Evolutionary conservation across 164 flowering plant genomes (phyloP).

Genomic region (Brasenia schreberi): DNA sequence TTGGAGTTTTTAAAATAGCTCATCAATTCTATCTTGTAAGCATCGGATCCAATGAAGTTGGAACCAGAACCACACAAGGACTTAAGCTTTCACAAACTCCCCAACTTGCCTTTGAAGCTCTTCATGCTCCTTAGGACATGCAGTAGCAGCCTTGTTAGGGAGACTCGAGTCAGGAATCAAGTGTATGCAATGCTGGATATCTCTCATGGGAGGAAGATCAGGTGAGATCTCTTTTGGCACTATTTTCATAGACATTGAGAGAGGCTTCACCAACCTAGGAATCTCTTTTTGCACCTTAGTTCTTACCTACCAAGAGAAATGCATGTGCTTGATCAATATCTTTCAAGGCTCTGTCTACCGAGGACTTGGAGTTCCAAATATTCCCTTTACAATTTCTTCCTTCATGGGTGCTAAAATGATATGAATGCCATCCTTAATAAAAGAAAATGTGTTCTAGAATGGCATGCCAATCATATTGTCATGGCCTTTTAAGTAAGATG

Average conservation of each 20-base stretch:
- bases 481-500: neutral
- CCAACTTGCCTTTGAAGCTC: neutral
- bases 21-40: too few species aligned
- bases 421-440: neutral
- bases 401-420: neutral
- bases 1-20: too few species aligned
- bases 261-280: neutral
- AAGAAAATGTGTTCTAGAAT: neutral
- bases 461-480: neutral
- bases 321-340: neutral
- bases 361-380: neutral
- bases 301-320: neutral
- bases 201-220: too few species aligned
- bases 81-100: neutral
- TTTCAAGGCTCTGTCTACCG: neutral
- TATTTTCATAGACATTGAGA: too few species aligned
- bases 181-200: neutral
- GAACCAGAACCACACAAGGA: slow-evolving; percentile 1
- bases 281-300: neutral
- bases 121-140: neutral
- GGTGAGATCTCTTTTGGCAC: too few species aligned
- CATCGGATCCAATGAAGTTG: too few species aligned
- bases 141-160: neutral
- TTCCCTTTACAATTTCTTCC: too few species aligned
- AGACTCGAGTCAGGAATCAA: neutral